A percentile compares a stretch with the other conserved stretches of the same genome.
phyloP scores from a whole-genome alignment of 176 grass and related monocot species.

The Aegilops bicornis region DNA sequence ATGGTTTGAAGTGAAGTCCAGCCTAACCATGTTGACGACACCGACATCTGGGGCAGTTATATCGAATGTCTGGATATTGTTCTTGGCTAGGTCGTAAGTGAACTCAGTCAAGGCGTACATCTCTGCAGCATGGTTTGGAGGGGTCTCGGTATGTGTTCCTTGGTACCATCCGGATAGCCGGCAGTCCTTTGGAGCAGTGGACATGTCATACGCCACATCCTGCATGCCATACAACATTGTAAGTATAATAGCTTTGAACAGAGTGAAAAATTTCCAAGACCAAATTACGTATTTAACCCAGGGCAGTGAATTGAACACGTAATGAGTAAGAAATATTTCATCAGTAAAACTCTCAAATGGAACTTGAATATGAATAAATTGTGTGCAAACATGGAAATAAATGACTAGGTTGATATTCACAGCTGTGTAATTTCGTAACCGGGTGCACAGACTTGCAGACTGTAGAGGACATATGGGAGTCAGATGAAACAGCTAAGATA shows the following conservation, averaged over 20 bases:
- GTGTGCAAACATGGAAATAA: neutral
- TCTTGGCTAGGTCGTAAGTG: constrained; percentile 55
- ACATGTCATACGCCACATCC: constrained; percentile 72
- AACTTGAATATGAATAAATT: neutral
- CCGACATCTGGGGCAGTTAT: constrained; percentile 26
- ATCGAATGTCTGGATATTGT: constrained; percentile 63
- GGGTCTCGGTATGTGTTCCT: constrained; percentile 24
- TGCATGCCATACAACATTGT: constrained; percentile 24
- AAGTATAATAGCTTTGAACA: neutral
- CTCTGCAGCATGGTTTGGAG: constrained; percentile 26
- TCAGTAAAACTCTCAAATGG: neutral
- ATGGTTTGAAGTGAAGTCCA: constrained; percentile 72
- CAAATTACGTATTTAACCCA: constrained; percentile 7
- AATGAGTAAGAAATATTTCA: neutral
- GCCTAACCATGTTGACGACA: constrained; percentile 55
- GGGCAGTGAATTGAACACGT: neutral
- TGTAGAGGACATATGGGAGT: neutral
- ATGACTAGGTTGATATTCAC: neutral
- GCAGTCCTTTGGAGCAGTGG: constrained; percentile 70
- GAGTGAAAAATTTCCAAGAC: neutral
- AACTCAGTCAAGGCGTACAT: constrained; percentile 41
- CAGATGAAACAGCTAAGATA: neutral
- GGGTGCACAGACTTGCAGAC: neutral
- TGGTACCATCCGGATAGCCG: constrained; percentile 59
- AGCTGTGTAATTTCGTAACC: neutral